Evolutionary conservation across 2,329 filamentous ascomycete species (phyloP).

Genomic region (Aspergillus felis): DNA sequence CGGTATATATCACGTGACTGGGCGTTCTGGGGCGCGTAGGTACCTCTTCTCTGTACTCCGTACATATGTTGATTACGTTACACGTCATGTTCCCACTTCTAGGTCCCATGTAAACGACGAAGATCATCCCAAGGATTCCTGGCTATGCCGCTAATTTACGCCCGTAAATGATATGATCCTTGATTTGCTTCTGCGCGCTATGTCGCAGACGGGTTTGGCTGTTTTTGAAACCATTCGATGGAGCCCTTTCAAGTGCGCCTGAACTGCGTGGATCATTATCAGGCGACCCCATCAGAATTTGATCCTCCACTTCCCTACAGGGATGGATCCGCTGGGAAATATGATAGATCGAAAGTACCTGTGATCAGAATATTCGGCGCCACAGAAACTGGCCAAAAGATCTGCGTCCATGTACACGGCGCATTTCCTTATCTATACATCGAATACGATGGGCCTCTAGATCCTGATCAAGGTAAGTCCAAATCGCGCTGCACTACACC

Average conservation of each 20-base stretch:
- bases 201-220: conserved; percentile 22
- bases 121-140: background rate
- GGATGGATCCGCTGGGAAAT: conserved; percentile 55
- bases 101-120: conserved; percentile 1
- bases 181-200: conserved; percentile 12
- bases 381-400: conserved; percentile 91
- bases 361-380: conserved; percentile 88
- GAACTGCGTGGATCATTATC: conserved; percentile 95
- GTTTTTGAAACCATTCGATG: conserved; percentile 42
- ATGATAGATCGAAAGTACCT: conserved; percentile 69
- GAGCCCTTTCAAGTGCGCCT: conserved; percentile 83
- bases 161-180: conserved; percentile 4
- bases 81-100: conserved; percentile 6
- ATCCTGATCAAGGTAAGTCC: conserved; percentile 61
- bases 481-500: background rate
- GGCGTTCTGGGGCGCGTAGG: conserved; percentile 20
- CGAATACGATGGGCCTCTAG: conserved; percentile 70
- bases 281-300: conserved; percentile 70
- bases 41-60: too few species aligned
- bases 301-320: conserved; percentile 74
- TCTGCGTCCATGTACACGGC: conserved; percentile 93
- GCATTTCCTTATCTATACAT: conserved; percentile 95
- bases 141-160: background rate
- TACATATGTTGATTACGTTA: conserved; percentile 4
- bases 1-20: conserved; percentile 23